Conservation (phyloP, 2,329 filamentous ascomycete species). For the Claviceps humidiphila region DNA sequence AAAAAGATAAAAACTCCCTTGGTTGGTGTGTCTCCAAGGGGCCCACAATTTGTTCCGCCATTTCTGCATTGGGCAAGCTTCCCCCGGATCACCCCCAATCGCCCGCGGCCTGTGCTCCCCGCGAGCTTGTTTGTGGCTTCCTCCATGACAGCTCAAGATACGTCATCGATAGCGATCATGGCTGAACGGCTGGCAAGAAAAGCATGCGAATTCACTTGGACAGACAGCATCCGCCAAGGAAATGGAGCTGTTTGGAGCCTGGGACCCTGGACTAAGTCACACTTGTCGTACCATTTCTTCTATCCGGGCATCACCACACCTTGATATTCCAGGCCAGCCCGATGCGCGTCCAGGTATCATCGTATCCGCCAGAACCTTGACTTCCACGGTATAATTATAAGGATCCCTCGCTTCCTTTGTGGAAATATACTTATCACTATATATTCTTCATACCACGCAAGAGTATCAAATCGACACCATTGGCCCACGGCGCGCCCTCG, state of each 20-base stretch:
- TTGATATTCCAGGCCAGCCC: no score
- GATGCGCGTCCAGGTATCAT: no score
- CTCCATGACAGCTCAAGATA: neutral
- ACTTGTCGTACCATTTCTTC: no score
- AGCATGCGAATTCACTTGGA: neutral
- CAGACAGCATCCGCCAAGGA: neutral
- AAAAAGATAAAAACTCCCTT: no score
- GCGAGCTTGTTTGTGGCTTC: slow-evolving; percentile 3
- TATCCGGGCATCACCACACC: no score
- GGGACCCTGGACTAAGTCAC: no score
- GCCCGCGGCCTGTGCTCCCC: neutral
- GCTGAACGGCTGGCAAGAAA: neutral
- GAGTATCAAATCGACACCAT: neutral
- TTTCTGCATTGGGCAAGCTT: no score
- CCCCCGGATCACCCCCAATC: no score
- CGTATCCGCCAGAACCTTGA: no score
- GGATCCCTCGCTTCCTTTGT: neutral
- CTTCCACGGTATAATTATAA: no score
- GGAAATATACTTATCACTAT: neutral
- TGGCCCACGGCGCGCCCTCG: neutral
- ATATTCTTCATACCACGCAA: neutral
- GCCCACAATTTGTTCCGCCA: no score
- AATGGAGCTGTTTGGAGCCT: neutral
- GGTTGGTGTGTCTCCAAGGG: no score
- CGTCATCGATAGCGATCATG: slow-evolving; percentile 1